Conservation (phyloP, 2,329 filamentous ascomycete species). For the Hymenoscyphus fructigenus region DNA sequence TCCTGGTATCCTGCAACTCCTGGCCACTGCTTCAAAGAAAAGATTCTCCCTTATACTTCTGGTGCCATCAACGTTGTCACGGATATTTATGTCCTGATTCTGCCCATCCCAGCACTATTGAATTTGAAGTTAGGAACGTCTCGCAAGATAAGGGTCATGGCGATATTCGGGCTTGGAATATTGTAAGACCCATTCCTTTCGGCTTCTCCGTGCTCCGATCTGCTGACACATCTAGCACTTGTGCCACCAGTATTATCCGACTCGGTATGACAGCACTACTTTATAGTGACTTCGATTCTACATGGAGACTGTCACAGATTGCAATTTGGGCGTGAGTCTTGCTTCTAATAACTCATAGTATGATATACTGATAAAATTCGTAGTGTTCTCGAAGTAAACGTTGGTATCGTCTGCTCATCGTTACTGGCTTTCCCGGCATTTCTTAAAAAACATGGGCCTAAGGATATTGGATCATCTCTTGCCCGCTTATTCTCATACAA, state of each 20-base stretch:
- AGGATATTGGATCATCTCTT: no score
- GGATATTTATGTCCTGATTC: slow-evolving; percentile 9
- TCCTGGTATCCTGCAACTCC: neutral
- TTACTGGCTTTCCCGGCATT: no score
- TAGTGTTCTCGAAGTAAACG: no score
- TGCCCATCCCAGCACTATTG: slow-evolving; percentile 8
- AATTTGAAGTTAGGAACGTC: neutral
- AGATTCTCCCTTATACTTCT: neutral
- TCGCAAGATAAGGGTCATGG: slow-evolving; percentile 5
- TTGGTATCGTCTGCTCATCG: no score
- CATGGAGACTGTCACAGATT: no score
- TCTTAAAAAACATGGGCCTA: no score
- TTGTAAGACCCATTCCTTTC: neutral
- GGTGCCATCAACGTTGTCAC: slow-evolving; percentile 3
- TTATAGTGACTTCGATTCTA: no score
- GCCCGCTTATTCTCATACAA: no score
- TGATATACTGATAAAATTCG: no score
- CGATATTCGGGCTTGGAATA: slow-evolving; percentile 7
- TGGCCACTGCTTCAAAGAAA: neutral
- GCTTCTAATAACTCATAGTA: no score
- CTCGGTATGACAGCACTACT: neutral
- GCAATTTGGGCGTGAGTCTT: no score
- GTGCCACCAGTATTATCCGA: slow-evolving; percentile 4
- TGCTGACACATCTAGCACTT: neutral
- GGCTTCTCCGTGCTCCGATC: neutral